Conservation (phyloP, 2,329 filamentous ascomycete species). For the Beauveria brongniartii region DNA sequence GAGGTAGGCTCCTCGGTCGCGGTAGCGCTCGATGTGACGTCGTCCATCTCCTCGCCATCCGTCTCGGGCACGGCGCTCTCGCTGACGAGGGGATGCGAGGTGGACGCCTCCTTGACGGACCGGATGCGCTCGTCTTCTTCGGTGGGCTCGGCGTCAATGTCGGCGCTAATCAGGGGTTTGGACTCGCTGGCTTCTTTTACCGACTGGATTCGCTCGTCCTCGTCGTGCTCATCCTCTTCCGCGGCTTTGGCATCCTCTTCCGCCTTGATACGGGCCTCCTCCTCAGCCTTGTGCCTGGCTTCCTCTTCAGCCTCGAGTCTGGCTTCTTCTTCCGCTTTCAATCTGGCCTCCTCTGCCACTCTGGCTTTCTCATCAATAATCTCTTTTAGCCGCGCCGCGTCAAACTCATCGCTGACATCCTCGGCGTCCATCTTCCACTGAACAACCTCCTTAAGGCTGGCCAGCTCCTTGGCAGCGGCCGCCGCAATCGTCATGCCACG, state of each 20-base stretch:
- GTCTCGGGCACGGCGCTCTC: neutral
- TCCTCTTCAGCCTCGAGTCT: constrained; percentile 15
- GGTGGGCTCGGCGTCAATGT: neutral
- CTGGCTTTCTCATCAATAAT: constrained; percentile 23
- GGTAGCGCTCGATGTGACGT: neutral
- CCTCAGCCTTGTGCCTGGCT: constrained; percentile 13
- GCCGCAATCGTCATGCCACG: constrained; percentile 75
- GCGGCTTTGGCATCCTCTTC: constrained; percentile 18
- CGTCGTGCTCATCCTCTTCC: constrained; percentile 14
- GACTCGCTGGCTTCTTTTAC: constrained; percentile 16
- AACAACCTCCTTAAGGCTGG: constrained; percentile 72
- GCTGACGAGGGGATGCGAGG: neutral
- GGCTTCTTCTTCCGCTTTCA: constrained; percentile 17
- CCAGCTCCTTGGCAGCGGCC: constrained; percentile 70
- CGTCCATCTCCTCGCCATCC: neutral
- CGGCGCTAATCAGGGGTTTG: constrained; percentile 1
- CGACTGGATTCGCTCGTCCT: constrained; percentile 10
- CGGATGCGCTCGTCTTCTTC: constrained; percentile 5
- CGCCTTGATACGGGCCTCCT: constrained; percentile 17
- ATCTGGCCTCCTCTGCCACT: constrained; percentile 27
- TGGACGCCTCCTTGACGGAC: neutral
- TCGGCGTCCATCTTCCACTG: constrained; percentile 71
- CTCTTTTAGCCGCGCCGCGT: constrained; percentile 54
- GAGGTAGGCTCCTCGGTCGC: neutral
- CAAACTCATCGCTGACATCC: constrained; percentile 73